Conservation (phyloP, 768 basidiomycete species). For the Peribolospora kevripleyi region DNA sequence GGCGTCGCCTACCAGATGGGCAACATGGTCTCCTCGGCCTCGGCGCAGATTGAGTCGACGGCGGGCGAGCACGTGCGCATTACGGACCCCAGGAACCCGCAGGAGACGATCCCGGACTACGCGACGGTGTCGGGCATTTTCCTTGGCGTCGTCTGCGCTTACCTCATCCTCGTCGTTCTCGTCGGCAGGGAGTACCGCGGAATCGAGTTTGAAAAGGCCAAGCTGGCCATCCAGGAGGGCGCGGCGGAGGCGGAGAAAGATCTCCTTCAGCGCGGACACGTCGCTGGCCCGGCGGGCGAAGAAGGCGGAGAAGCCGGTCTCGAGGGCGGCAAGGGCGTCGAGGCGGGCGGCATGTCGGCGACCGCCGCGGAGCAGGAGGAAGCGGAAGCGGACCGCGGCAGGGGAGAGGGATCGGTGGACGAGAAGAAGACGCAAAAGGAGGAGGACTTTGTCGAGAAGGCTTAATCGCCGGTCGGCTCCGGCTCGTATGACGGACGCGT, state of each 20-base stretch:
- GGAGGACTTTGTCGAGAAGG: too few species aligned
- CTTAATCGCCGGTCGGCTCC: too few species aligned
- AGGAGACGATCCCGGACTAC: conserved; percentile 4
- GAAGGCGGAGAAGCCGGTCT: background rate
- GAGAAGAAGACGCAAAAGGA: too few species aligned
- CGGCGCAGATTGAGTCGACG: conserved; percentile 53
- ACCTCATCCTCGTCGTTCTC: conserved; percentile 47
- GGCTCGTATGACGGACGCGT: too few species aligned
- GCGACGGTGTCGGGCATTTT: conserved; percentile 34
- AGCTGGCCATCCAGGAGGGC: conserved; percentile 54
- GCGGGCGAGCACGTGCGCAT: conserved; percentile 38
- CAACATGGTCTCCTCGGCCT: conserved; percentile 50
- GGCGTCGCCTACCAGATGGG: conserved; percentile 67
- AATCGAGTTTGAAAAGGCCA: conserved; percentile 60
- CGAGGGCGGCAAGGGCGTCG: background rate
- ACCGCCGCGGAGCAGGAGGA: too few species aligned
- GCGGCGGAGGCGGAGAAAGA: conserved; percentile 22
- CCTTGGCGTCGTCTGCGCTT: conserved; percentile 56
- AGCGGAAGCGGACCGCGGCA: too few species aligned
- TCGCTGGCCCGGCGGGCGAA: background rate
- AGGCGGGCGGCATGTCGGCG: too few species aligned
- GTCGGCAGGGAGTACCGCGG: conserved; percentile 58
- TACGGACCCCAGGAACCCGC: conserved; percentile 20
- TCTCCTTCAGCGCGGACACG: conserved; percentile 2
- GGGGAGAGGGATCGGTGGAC: too few species aligned